phyloP scores from a whole-genome alignment of 1,139 yeast genomes.

The Ogataea hybrid region DNA sequence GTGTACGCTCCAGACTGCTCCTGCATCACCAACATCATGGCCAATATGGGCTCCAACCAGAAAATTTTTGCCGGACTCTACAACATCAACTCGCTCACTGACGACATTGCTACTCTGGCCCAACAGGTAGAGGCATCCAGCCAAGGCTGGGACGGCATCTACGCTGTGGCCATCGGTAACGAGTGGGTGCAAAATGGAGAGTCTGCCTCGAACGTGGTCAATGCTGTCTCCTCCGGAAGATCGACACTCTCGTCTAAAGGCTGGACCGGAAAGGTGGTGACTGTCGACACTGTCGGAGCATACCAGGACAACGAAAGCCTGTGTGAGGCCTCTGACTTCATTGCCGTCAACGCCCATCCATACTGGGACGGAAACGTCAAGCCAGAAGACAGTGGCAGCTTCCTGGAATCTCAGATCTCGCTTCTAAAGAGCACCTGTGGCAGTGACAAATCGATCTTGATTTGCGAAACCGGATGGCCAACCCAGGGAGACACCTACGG shows the following conservation, averaged over 20 bases:
- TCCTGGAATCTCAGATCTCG: conserved; percentile 68
- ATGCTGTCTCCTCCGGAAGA: conserved; percentile 56
- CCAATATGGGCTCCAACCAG: conserved; percentile 57
- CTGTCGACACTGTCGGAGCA: conserved; percentile 87
- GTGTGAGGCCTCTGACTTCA: conserved; percentile 75
- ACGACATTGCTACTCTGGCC: conserved; percentile 45
- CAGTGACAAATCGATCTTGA: conserved; percentile 56
- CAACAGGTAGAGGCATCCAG: conserved; percentile 43
- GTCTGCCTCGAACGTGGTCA: conserved; percentile 51
- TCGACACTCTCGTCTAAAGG: conserved; percentile 57
- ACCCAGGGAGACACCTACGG: conserved; percentile 67
- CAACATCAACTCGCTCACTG: conserved; percentile 51
- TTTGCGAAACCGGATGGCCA: conserved; percentile 94
- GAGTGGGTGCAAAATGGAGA: conserved; percentile 79
- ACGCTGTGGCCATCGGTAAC: conserved; percentile 81
- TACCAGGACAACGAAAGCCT: conserved; percentile 72
- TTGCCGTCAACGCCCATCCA: conserved; percentile 88
- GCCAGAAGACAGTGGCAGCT: conserved; percentile 68
- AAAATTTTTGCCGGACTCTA: conserved; percentile 75
- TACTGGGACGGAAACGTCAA: conserved; percentile 73
- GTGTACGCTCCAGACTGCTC: conserved; percentile 85
- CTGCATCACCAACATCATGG: conserved; percentile 64
- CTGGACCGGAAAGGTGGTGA: conserved; percentile 73
- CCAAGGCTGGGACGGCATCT: conserved; percentile 60
- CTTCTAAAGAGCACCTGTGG: conserved; percentile 60